These are phyloP conservation scores for Marasmius sp. DNA, from an alignment of 1,284 basidiomycete genomes.

Conservation along the genomic window DNA sequence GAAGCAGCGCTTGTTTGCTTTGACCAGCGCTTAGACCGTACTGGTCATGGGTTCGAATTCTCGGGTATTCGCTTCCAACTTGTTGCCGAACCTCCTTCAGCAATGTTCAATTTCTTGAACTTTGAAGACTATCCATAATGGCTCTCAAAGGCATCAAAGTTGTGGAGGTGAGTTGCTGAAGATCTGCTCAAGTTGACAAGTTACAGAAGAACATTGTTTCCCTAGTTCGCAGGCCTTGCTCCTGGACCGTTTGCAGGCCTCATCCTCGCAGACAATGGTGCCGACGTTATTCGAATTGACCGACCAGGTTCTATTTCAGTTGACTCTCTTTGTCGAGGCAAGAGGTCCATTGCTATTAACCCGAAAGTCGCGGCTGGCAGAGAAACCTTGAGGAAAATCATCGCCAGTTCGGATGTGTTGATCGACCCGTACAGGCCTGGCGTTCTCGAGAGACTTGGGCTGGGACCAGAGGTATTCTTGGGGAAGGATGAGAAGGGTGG, in stretches of 20 bases:
- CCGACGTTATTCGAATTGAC: constrained; percentile 78
- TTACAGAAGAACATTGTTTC: not conserved
- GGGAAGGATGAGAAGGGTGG: constrained; percentile 44
- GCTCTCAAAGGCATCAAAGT: constrained; percentile 15
- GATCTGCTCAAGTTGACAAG: not conserved
- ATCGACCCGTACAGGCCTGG: constrained; percentile 86
- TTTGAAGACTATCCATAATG: constrained; percentile 1
- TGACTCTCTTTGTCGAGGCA: constrained; percentile 69
- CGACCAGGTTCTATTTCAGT: constrained; percentile 40
- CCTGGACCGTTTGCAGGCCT: constrained; percentile 83
- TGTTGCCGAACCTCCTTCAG: not conserved
- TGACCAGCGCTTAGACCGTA: not conserved
- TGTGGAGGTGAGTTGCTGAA: constrained; percentile 6
- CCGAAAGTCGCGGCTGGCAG: constrained; percentile 64
- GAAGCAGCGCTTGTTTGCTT: too few relatives aligned
- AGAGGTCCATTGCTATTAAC: constrained; percentile 72
- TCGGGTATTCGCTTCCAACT: not conserved
- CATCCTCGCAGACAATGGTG: constrained; percentile 80
- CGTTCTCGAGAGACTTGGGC: constrained; percentile 75
- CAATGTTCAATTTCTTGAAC: not conserved
- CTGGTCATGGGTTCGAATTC: too few relatives aligned
- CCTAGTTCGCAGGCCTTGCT: constrained; percentile 81
- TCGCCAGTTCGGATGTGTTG: constrained; percentile 71
- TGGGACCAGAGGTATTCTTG: constrained; percentile 76
- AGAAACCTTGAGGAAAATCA: constrained; percentile 56